Evolutionary conservation across 2,329 filamentous ascomycete species (phyloP).

Genomic region (Neopestalotiopsis rosae): DNA sequence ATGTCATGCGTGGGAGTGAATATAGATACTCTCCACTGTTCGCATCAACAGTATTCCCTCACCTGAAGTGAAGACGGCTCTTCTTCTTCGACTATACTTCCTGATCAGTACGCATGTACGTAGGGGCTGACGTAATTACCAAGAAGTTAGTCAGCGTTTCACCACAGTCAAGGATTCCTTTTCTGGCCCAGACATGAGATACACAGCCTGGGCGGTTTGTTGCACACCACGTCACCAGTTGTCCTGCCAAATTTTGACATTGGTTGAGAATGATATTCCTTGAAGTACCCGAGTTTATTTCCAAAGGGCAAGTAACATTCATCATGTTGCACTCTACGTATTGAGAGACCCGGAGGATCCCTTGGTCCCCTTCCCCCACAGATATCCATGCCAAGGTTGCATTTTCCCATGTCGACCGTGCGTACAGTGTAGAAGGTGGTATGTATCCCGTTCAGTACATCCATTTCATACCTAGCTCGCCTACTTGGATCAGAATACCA

Average conservation of each 20-base stretch:
- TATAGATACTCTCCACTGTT: background rate
- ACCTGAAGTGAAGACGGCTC: background rate
- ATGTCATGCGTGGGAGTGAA: background rate
- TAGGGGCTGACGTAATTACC: background rate
- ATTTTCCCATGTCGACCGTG: too few species aligned
- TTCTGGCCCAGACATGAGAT: background rate
- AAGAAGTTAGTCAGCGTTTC: background rate
- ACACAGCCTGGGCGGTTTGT: background rate
- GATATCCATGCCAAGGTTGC: too few species aligned
- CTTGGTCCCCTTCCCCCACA: too few species aligned
- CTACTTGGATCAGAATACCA: background rate
- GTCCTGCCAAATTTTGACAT: background rate
- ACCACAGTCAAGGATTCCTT: background rate
- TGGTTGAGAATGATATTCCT: background rate
- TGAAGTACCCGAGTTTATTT: background rate
- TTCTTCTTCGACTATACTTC: background rate
- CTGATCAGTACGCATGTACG: background rate
- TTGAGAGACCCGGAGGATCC: background rate
- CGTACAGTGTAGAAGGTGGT: too few species aligned
- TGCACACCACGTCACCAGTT: background rate
- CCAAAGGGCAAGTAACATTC: too few species aligned
- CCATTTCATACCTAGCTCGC: background rate
- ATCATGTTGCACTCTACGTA: background rate
- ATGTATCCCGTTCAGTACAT: too few species aligned
- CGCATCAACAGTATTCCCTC: background rate